Evolutionary conservation across 2,329 filamentous ascomycete genomes (phyloP), one percentile per base, ranked within the genome.

Genomic region (Magnaporthiopsis incrustans): DNA sequence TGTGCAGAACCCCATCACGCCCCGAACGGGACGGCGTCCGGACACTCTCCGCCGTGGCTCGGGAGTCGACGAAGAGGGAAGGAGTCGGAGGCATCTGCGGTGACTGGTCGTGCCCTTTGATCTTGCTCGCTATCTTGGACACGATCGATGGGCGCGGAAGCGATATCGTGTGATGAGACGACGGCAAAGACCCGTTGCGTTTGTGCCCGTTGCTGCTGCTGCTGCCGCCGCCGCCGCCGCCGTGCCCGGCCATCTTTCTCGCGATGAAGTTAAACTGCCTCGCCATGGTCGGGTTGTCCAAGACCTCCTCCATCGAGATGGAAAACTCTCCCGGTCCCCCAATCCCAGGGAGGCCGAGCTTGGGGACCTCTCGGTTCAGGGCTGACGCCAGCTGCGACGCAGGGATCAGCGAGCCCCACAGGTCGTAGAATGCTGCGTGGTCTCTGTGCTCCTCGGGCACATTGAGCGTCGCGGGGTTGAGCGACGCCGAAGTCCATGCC

Each of bases 281-380:
- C 56, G 75, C 71, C 77, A 83, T 81, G 27, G 80, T 82, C 7
- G 82, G 79, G 66, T 82, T 71, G 15, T 79, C 73, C n/a, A 83
- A 71, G 27, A 84, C 74, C 38, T 84, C 81, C 61, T 81, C 79
- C 63, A 79, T 77, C 0, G 75, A 77, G 58, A 83, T 70, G 27
- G 69, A 71, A 6, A 81, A 69, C 12, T 71, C 69, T 18, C 68
- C 71, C 18, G 68, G 27, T 22, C 7, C 27, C 4, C 32, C 68
- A 6, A 77, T 69, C 2, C 77, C 78, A 0, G 73, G 71, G 12
- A 79, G 67, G 15, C 71, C 68, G 30, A 77, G 68, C 32, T 71
- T 71, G 1, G 76, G 72, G 11, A 84, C 72, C 22, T 76, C 74
- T 4, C 73, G 72, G 63, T 79, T 82, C 60, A 83, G 75, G 62